Evolutionary conservation across 1,284 basidiomycete species (phyloP), one percentile per base, ranked within the genome.

Genomic region (Apiotrichum porosum): DNA sequence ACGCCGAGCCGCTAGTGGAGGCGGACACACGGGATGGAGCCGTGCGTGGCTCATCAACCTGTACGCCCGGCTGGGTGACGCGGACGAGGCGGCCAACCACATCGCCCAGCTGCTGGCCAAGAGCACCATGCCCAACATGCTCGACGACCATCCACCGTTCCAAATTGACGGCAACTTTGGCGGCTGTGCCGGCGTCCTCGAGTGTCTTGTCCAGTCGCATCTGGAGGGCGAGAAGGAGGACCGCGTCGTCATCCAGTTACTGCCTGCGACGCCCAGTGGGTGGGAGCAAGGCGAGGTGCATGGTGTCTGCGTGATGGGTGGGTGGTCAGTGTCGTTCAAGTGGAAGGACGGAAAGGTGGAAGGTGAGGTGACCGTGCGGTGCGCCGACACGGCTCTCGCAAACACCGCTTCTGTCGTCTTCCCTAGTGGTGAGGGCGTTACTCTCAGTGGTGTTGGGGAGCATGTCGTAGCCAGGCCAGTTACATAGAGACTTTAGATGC

Each of bases 141-240:
- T 52, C 23, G 42, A 41, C 13, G 19, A 33, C 6, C 51, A 52
- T 35, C 51, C 51, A 8, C 51, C 51, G 9, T 52, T 52, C 32
- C 51, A 52, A 31, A 49, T 52, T 19, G 51, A 52, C 30, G 51
- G 51, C 22, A 52, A 52, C 24, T 31, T 52, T 15, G 51, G 51
- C 6, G 42, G 33, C 2, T 12, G 23, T 4, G 51, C 51, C 4
- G 51, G 51, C 10, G 40, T 48, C 14, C 15, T 34, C 15, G 51
- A 52, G 26, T 48, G 43, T 22, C 42, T 52, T 6, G 42, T 52
- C 26, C 51, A 52, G 39, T 26, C n/a, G 5, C 23, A 23, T 3
- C 21, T 21, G 9, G 38, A 31, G 9, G 38, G 30, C 30, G 23
- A 10, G 4, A 15, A 13, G 40, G 40, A 30, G 36, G 14, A 37